phyloP scores from a whole-genome alignment of 2,329 filamentous ascomycete genomes.

The Colletotrichum sp. region DNA sequence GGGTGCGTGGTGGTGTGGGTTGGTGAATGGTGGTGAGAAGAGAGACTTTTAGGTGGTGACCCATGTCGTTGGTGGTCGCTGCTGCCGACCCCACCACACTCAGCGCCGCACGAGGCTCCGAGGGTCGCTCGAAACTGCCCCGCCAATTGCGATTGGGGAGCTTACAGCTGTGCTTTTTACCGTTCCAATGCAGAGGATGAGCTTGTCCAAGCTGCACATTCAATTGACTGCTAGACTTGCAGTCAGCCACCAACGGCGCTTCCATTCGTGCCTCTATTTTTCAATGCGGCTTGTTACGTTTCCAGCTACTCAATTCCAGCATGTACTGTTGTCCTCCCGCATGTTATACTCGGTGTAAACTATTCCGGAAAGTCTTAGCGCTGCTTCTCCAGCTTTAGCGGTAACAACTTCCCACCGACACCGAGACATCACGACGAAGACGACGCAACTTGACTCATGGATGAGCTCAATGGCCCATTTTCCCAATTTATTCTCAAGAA shows the following conservation, averaged over 20 bases:
- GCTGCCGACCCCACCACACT: constrained; percentile 3
- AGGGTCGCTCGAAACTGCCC: constrained; percentile 7
- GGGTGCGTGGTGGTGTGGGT: background rate
- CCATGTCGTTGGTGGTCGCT: constrained; percentile 9
- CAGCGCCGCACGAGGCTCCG: constrained; percentile 12
- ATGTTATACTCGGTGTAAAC: background rate
- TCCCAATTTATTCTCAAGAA: background rate
- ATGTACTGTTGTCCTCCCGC: background rate
- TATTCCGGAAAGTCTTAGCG: background rate
- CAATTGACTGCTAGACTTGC: background rate
- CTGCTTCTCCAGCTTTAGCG: background rate
- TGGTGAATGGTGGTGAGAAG: background rate
- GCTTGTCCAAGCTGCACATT: background rate
- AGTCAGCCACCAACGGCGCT: background rate
- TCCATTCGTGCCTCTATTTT: background rate
- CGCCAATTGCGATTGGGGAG: constrained; percentile 2
- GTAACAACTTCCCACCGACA: background rate
- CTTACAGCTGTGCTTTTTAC: background rate
- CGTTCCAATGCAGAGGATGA: background rate
- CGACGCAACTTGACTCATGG: background rate
- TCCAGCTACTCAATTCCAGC: background rate
- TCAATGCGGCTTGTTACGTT: background rate
- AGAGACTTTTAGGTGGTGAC: constrained; percentile 16
- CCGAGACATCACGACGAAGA: background rate
- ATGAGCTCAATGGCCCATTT: background rate